Evolutionary conservation across 257 asterid genomes (phyloP).

Genomic region (Phtheirospermum japonicum): DNA sequence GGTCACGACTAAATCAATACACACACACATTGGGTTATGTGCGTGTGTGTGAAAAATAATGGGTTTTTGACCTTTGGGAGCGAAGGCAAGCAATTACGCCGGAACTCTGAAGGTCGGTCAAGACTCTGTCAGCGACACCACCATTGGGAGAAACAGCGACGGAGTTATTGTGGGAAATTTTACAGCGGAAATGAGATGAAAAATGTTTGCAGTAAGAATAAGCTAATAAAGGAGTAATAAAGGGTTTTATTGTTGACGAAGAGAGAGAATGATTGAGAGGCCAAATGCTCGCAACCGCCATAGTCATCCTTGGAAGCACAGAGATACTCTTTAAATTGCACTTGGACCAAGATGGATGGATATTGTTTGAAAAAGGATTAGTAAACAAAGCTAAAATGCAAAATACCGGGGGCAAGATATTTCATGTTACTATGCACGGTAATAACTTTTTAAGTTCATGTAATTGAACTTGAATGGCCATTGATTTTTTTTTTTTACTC

Average conservation of each 20-base stretch:
- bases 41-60: background rate
- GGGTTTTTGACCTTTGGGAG: slow-evolving; percentile 48
- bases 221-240: background rate
- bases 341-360: too few relatives aligned
- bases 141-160: slow-evolving; percentile 10
- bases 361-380: too few relatives aligned
- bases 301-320: background rate
- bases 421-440: too few relatives aligned
- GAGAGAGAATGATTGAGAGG: background rate
- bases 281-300: slow-evolving; percentile 23
- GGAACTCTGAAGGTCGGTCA: slow-evolving; percentile 54
- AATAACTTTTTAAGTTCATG: too few relatives aligned
- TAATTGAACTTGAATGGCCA: too few relatives aligned
- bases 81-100: slow-evolving; percentile 86
- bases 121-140: slow-evolving; percentile 39
- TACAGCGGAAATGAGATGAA: slow-evolving; percentile 19
- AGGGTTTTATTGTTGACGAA: slow-evolving; percentile 19
- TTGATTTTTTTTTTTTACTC: too few relatives aligned
- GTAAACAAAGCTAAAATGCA: too few relatives aligned
- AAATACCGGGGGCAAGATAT: too few relatives aligned
- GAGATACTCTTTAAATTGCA: too few relatives aligned
- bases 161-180: slow-evolving; percentile 26
- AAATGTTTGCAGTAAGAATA: slow-evolving; percentile 16
- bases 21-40: background rate
- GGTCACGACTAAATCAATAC: too few relatives aligned